These are phyloP conservation scores for Cytospora chrysosperma DNA, from an alignment of 2,329 filamentous ascomycete species.

Conservation along the genomic window DNA sequence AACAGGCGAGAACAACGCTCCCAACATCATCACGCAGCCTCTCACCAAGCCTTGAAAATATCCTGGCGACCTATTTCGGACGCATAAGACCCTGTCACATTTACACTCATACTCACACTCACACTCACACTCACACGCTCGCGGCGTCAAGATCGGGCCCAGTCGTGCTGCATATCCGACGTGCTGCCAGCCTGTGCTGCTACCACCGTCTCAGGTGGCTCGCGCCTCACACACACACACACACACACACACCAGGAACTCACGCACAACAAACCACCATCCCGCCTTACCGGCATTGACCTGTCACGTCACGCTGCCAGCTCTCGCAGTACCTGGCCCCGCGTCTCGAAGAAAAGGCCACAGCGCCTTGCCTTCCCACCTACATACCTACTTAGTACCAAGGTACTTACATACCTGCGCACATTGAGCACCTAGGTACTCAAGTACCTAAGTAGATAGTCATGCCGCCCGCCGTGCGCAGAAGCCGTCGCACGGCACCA, in stretches of 20 bases:
- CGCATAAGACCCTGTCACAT: background rate
- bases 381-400: no score
- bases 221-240: background rate
- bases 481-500: constrained; percentile 8
- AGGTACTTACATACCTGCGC: background rate
- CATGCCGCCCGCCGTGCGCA: constrained; percentile 1
- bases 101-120: background rate
- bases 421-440: background rate
- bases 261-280: background rate
- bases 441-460: background rate
- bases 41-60: background rate
- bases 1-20: background rate
- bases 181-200: no score
- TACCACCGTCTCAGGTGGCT: background rate
- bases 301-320: background rate
- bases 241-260: background rate
- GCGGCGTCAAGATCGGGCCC: no score
- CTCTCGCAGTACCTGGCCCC: no score
- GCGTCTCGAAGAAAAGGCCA: background rate
- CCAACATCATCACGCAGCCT: background rate
- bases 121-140: background rate
- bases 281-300: background rate
- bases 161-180: no score
- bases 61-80: background rate
- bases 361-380: no score